phyloP scores from a whole-genome alignment of 495 filamentous ascomycete species.

The Lophiostoma macrostomum region DNA sequence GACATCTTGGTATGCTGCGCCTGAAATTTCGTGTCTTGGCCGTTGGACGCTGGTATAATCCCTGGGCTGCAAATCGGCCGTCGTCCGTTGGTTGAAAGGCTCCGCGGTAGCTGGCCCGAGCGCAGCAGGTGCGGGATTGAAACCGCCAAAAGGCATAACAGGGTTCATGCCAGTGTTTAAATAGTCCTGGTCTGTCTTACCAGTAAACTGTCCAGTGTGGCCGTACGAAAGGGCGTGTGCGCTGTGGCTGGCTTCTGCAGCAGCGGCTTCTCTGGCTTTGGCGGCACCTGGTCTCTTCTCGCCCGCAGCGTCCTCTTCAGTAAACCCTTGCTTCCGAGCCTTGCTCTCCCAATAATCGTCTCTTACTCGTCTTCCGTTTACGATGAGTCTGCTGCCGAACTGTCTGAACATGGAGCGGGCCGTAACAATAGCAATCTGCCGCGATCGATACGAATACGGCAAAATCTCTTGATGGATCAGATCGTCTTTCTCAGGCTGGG shows the following conservation, averaged over 20 bases:
- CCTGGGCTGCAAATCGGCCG: slow-evolving; percentile 71
- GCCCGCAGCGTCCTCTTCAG: slow-evolving; percentile 91
- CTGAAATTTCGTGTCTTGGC: slow-evolving; percentile 83
- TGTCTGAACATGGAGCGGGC: slow-evolving; percentile 99
- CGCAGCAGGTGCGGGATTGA: slow-evolving; percentile 53
- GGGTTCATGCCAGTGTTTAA: slow-evolving; percentile 14
- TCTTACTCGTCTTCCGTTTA: slow-evolving; percentile 81
- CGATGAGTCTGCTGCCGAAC: slow-evolving; percentile 94
- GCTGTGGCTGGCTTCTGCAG: slow-evolving; percentile 51
- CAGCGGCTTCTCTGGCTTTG: slow-evolving; percentile 80
- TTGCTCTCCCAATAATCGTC: slow-evolving; percentile 99
- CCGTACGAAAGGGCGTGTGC: slow-evolving; percentile 50
- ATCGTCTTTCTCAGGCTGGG: slow-evolving; percentile 93
- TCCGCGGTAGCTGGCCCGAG: slow-evolving; percentile 67
- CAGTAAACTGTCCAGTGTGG: slow-evolving; percentile 9
- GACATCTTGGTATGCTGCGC: slow-evolving; percentile 83
- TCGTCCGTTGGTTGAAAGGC: slow-evolving; percentile 64
- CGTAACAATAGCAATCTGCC: slow-evolving; percentile 97
- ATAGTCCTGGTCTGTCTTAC: slow-evolving; percentile 21
- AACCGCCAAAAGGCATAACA: slow-evolving; percentile 24
- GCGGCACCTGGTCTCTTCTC: slow-evolving; percentile 93
- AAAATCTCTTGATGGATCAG: slow-evolving; percentile 91
- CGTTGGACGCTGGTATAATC: slow-evolving; percentile 83
- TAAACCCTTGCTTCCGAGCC: slow-evolving; percentile 95
- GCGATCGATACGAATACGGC: slow-evolving; percentile 95